Base-by-base conservation (phyloP, 345 rosid species). In the Aurinia saxatilis region DNA sequence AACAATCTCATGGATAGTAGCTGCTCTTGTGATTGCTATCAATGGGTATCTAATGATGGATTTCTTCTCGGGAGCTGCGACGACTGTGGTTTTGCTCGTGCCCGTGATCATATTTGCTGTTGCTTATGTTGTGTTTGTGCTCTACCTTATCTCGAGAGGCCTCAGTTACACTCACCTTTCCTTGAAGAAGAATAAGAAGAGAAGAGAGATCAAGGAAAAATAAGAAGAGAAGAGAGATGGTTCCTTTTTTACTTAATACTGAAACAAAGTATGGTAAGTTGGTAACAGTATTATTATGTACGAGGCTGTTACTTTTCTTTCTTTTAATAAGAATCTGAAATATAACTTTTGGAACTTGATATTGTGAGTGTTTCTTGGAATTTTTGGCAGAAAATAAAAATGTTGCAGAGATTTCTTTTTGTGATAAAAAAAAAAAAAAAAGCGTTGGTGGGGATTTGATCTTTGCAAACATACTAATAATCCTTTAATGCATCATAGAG, bases 31-130 rank as follows among this genome's bases (percentile, higher is more conserved):
- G 81, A 93, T 93, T 0, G 73, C 87, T 19, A 93, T 93, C 69
- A 93, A 93, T 41, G 96, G 86, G 10, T 93, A 93, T 66, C 90
- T 93, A 35, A 62, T 93, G 74, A 39, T 83, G 35, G 95, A 93
- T 48, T 87, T 90, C 76, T 90, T 90, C 82, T 75, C 82, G 49
- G 57, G 54, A 10, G 97, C 87, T 67, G 96, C 78, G 31, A 69
- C 36, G 10, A 80, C 82, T 18, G 50, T 79, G 33, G n/a, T 53
- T 14, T 55, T 82, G 13, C 57, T 86, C 0, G 63, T 58, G 11
- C 57, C 42, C 0, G 71, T 90, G 47, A 67, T 57, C 21, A 73
- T 55, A 19, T 74, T 84, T 38, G 87, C 88, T 0, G 53, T 66
- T 8, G 87, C 81, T 45, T 93, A 93, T 63, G 66, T 77, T 8